Evolutionary conservation across 352 stramenopile genomes (phyloP).

Genomic region (Globisporangium recalcitrans): DNA sequence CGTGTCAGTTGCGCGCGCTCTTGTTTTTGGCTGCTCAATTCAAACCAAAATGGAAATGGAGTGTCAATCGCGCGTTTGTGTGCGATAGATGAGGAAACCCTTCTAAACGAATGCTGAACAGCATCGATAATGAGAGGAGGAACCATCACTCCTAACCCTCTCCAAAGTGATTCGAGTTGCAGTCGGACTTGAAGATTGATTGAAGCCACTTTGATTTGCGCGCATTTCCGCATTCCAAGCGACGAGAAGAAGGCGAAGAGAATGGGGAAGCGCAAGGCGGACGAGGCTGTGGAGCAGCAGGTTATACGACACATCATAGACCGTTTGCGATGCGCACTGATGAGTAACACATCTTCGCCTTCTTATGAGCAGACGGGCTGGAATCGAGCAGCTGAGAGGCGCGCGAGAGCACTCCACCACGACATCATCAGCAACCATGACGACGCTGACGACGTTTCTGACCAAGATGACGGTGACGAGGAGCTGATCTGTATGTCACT

Average conservation of each 20-base stretch:
- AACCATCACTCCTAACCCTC: constrained; percentile 10
- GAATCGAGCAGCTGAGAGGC: background rate
- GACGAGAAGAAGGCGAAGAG: background rate
- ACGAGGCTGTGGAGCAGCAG: background rate
- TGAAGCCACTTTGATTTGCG: constrained; percentile 8
- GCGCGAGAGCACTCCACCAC: background rate
- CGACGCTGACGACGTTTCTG: background rate
- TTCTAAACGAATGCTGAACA: constrained; percentile 15
- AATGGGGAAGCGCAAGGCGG: constrained; percentile 18
- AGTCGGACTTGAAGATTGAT: background rate
- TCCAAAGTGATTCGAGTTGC: constrained; percentile 4
- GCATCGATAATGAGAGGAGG: background rate
- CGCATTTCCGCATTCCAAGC: constrained; percentile 12
- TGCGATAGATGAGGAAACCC: constrained; percentile 10
- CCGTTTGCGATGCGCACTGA: too few relatives aligned
- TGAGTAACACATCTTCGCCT: background rate
- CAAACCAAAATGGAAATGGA: constrained; percentile 9
- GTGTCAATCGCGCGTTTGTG: background rate
- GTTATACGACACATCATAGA: background rate
- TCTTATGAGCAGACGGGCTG: background rate
- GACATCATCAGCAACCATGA: background rate
- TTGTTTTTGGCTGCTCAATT: background rate
- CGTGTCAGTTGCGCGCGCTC: background rate
- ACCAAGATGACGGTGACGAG: constrained; percentile 35
- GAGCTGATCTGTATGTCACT: constrained; percentile 67